These are phyloP conservation scores for Rhizoclosmatium globosum DNA, from an alignment of 192 early-diverging fungal species.

Conservation along the genomic window DNA sequence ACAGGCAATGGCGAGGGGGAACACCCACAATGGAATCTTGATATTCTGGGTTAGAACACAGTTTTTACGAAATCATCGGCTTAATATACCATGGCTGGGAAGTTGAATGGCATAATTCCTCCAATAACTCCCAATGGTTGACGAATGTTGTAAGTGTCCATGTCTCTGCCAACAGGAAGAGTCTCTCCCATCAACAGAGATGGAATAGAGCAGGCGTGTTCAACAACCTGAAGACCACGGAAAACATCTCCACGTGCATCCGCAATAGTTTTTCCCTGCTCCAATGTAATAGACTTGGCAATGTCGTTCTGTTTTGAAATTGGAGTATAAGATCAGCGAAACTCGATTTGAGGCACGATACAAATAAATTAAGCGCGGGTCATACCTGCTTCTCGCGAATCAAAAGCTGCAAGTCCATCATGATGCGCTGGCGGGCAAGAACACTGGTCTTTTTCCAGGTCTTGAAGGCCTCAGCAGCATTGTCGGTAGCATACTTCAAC, in stretches of 20 bases:
- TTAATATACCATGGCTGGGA: constrained; percentile 84
- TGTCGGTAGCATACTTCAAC: constrained; percentile 76
- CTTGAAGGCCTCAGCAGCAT: constrained; percentile 82
- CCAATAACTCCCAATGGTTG: constrained; percentile 92
- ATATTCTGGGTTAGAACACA: constrained; percentile 48
- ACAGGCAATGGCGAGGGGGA: constrained; percentile 91
- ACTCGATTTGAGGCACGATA: not conserved
- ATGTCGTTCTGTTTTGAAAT: constrained; percentile 62
- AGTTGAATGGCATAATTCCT: constrained; percentile 97
- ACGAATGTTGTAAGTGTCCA: constrained; percentile 95
- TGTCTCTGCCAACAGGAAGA: constrained; percentile 85
- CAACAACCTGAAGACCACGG: constrained; percentile 62
- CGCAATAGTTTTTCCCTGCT: constrained; percentile 93
- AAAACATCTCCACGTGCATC: constrained; percentile 75
- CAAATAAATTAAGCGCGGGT: not conserved
- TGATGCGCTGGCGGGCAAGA: constrained; percentile 85
- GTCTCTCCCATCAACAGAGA: constrained; percentile 81
- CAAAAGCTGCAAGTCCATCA: constrained; percentile 89
- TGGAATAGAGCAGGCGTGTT: constrained; percentile 83
- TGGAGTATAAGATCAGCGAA: not conserved
- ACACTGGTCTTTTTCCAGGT: constrained; percentile 86
- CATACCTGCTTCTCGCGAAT: constrained; percentile 76
- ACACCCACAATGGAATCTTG: constrained; percentile 83
- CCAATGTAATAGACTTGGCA: constrained; percentile 81
- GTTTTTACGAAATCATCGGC: not conserved